A percentile compares a stretch with the other conserved stretches of the same genome.
These are phyloP conservation scores for Zalerion maritima DNA, from an alignment of 495 filamentous ascomycete genomes.

Conservation along the genomic window DNA sequence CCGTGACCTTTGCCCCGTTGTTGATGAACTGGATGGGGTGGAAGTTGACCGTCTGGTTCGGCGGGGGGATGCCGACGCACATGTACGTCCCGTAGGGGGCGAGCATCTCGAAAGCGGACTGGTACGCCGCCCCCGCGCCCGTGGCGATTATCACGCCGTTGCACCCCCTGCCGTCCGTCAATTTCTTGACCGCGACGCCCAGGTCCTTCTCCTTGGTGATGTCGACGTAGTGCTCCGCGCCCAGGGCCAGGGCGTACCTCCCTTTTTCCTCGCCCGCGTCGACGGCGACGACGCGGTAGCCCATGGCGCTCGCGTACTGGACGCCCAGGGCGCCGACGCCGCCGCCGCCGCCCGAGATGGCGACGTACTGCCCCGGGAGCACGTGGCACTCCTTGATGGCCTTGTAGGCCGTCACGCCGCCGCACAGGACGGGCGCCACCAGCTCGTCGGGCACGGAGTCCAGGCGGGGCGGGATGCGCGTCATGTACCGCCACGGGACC, in stretches of 20 bases:
- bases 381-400: constrained; percentile 19
- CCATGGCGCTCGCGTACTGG: constrained; percentile 23
- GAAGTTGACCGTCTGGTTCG: constrained; percentile 1
- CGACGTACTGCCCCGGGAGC: constrained; percentile 23
- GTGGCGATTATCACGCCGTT: constrained; percentile 1
- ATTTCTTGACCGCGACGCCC: constrained; percentile 1
- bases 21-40: constrained; percentile 8
- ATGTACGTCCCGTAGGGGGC: constrained; percentile 1
- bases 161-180: not conserved
- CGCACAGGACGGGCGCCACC: constrained; percentile 29
- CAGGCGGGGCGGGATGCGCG: constrained; percentile 21
- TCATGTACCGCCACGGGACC: constrained; percentile 23
- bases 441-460: constrained; percentile 21
- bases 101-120: constrained; percentile 2
- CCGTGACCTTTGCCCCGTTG: constrained; percentile 10
- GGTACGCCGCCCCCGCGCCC: constrained; percentile 1
- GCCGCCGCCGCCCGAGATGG: constrained; percentile 21
- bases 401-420: constrained; percentile 24
- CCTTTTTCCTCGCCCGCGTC: constrained; percentile 22
- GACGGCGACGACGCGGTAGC: constrained; percentile 21
- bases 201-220: constrained; percentile 11
- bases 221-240: constrained; percentile 25
- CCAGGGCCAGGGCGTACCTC: constrained; percentile 16
- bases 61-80: constrained; percentile 3
- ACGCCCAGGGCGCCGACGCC: constrained; percentile 6